These are phyloP conservation scores for Colletotrichum spaethianum DNA, from an alignment of 2,329 filamentous ascomycete species.

Conservation along the genomic window DNA sequence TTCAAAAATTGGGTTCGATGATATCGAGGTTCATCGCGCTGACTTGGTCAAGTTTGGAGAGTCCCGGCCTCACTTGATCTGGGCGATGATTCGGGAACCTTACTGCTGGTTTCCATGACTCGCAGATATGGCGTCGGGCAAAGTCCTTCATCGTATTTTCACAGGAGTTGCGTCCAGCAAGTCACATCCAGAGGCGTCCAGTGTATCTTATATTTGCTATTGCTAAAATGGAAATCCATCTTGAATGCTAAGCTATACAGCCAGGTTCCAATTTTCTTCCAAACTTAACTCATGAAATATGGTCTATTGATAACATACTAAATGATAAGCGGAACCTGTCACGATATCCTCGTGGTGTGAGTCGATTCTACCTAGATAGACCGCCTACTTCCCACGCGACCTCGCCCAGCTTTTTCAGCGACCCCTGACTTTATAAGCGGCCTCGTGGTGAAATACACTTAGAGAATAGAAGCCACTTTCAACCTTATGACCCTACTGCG, in stretches of 20 bases:
- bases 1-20: constrained; percentile 51
- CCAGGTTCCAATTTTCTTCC: neutral
- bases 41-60: constrained; percentile 13
- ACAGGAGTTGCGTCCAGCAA: neutral
- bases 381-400: too few species aligned
- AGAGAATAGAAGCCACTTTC: too few species aligned
- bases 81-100: constrained; percentile 29
- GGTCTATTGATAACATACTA: too few species aligned
- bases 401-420: too few species aligned
- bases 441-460: too few species aligned
- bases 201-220: neutral
- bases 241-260: neutral
- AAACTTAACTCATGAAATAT: neutral
- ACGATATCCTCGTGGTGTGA: too few species aligned
- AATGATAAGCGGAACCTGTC: too few species aligned
- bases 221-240: neutral
- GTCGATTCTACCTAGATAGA: too few species aligned
- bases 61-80: neutral
- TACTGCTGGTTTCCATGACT: constrained; percentile 13
- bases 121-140: neutral
- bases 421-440: too few species aligned
- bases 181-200: neutral
- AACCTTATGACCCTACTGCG: too few species aligned
- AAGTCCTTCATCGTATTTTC: too few species aligned
- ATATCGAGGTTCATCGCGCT: constrained; percentile 43